Base-by-base conservation (phyloP, 495 filamentous ascomycete genomes). In the Penicillium subrubescens region DNA sequence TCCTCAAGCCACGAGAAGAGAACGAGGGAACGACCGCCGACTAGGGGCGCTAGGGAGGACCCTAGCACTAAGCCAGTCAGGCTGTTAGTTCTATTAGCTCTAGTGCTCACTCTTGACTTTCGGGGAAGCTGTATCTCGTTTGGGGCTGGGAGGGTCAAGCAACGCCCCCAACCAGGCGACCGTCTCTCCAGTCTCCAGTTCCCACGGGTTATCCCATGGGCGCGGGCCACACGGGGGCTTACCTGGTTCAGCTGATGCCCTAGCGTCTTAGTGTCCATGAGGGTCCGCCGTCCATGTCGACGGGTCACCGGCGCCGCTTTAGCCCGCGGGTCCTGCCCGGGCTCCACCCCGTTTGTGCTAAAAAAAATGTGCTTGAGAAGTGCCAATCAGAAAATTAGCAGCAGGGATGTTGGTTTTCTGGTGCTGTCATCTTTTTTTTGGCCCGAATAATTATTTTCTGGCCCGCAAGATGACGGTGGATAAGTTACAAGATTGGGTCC, bases 201-300 rank as follows among this genome's bases (percentile, higher is more conserved):
- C 44, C 44, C 44, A 48, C 44, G 44, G 44, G 44, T 48, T 48
- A 48, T 23, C 44, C 43, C 48, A 52, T 31, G 48, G 48, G 48
- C 48, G 48, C 27, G 48, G 48, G 48, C 25, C 56, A 29, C 39
- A 44, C 23, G 56, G 61, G 53, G 51, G 52, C 35, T 61, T 61
- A 37, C 59, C 37, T 64, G 44, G 19, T 72, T 74, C 76, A 78
- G 74, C 74, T 78, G 74, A 76, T 71, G 69, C 66, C 65, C 64
- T 68, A 71, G 67, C 43, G 57, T 60, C 65, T 62, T 68, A 71
- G 67, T 43, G 57, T 60, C 44, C 34, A 65, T 64, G 61, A 66
- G 51, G 67, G 66, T 67, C 67, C 74, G 71, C 74, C 72, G 65
- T 77, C 78, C 75, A 77, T 74, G 71, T 73, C 74, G 69, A 79